Evolutionary conservation across 352 stramenopile genomes (phyloP).

Genomic region (Phytopythium ostracodes): DNA sequence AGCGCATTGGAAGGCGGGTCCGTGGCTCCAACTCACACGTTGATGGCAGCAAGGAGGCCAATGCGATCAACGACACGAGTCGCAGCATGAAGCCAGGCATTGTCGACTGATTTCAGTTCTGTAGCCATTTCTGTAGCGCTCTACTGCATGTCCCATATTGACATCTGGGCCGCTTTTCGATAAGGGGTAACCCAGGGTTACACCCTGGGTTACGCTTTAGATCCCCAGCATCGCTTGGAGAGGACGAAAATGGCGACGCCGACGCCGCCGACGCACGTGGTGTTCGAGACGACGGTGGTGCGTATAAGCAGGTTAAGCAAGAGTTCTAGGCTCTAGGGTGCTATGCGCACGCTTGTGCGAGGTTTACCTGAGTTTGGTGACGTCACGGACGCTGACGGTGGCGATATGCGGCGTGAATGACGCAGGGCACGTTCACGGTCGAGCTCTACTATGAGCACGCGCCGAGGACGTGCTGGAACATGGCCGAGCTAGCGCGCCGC

Average conservation of each 20-base stretch:
- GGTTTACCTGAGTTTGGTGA: neutral
- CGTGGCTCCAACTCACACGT: neutral
- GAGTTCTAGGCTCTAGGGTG: neutral
- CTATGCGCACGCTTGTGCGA: neutral
- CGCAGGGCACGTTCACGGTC: slow-evolving; percentile 86
- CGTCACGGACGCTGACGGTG: neutral
- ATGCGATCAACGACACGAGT: too few species aligned
- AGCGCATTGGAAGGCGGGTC: too few species aligned
- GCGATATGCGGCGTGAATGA: neutral
- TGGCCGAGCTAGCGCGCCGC: slow-evolving; percentile 86
- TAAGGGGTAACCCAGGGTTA: neutral
- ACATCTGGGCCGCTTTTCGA: neutral
- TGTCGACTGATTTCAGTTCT: too few species aligned
- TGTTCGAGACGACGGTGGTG: slow-evolving; percentile 84
- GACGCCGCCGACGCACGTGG: slow-evolving; percentile 65
- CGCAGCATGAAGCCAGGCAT: too few species aligned
- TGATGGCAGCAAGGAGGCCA: neutral
- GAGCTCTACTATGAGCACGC: slow-evolving; percentile 94
- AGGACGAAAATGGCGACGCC: slow-evolving; percentile 13
- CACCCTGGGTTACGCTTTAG: neutral
- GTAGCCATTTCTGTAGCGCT: neutral
- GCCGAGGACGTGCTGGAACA: slow-evolving; percentile 92
- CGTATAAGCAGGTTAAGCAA: neutral
- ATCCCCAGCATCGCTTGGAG: neutral
- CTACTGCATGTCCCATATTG: neutral